A percentile compares a stretch with the other conserved stretches of the same genome.
Conservation (phyloP, 768 basidiomycete genomes). For the Pulveroboletus sp. region DNA sequence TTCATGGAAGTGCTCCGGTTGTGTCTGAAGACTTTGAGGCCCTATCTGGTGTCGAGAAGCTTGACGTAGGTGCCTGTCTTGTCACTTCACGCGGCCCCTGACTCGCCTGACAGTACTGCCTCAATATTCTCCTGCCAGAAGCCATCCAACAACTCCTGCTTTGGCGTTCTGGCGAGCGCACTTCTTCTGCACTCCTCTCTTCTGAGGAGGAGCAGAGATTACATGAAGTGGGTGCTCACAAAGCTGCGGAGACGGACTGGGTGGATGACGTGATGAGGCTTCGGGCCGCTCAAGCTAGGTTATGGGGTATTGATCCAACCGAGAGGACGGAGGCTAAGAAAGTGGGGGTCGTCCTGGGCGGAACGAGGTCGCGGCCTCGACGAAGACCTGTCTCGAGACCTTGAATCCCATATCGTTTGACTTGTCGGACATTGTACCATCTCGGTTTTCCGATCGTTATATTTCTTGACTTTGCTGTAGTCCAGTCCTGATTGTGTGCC, state of each 20-base stretch:
- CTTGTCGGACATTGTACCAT: conserved; percentile 8
- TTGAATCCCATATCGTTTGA: conserved; percentile 1
- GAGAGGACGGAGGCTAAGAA: conserved; percentile 26
- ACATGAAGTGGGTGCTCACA: conserved; percentile 43
- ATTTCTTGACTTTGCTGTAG: neutral
- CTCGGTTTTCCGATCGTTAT: neutral
- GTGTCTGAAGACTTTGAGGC: conserved; percentile 43
- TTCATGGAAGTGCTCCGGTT: conserved; percentile 14
- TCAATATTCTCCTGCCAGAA: conserved; percentile 68
- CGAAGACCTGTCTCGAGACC: conserved; percentile 17
- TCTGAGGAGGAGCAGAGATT: conserved; percentile 52
- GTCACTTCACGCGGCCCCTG: neutral
- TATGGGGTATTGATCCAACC: conserved; percentile 32
- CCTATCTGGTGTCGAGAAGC: conserved; percentile 43
- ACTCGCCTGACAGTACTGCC: conserved; percentile 51
- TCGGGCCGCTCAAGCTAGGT: conserved; percentile 35
- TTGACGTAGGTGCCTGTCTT: conserved; percentile 38
- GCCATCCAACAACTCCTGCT: conserved; percentile 67
- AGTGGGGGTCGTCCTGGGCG: conserved; percentile 12
- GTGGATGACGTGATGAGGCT: conserved; percentile 54
- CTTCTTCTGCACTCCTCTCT: conserved; percentile 43
- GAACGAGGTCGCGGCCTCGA: conserved; percentile 30
- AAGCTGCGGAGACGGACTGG: conserved; percentile 60
- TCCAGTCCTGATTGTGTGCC: neutral
- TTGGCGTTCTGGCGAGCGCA: conserved; percentile 63